Evolutionary conservation across 2,329 filamentous ascomycete species (phyloP).

Genomic region (Penicillium sp.): DNA sequence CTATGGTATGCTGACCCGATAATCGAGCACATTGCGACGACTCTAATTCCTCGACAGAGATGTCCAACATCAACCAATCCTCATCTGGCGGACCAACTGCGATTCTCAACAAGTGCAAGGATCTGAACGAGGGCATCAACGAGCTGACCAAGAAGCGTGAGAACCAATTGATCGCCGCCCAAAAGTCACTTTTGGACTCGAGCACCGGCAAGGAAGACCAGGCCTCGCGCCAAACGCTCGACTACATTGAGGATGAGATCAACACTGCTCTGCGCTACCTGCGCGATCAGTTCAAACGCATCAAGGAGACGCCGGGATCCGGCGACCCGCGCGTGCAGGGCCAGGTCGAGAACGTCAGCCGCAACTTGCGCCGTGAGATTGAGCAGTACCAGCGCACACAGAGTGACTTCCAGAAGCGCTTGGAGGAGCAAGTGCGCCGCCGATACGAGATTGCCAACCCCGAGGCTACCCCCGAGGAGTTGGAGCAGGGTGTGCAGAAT

Average conservation of each 20-base stretch:
- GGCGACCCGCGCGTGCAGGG: slow-evolving; percentile 69
- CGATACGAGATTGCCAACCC: slow-evolving; percentile 89
- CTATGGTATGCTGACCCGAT: slow-evolving; percentile 32
- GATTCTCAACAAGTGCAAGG: slow-evolving; percentile 79
- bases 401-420: slow-evolving; percentile 72
- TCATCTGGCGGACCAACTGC: slow-evolving; percentile 61
- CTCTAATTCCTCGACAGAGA: slow-evolving; percentile 35
- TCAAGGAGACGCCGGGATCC: slow-evolving; percentile 79
- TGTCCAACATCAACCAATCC: slow-evolving; percentile 34
- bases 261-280: slow-evolving; percentile 79
- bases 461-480: slow-evolving; percentile 73
- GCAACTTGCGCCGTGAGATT: slow-evolving; percentile 76
- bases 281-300: slow-evolving; percentile 71
- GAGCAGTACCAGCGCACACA: slow-evolving; percentile 78
- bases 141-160: slow-evolving; percentile 63
- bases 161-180: slow-evolving; percentile 52
- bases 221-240: slow-evolving; percentile 66
- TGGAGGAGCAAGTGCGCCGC: slow-evolving; percentile 78
- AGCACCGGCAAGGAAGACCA: slow-evolving; percentile 67
- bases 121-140: slow-evolving; percentile 74
- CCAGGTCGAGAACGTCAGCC: slow-evolving; percentile 78
- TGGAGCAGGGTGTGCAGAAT: slow-evolving; percentile 73
- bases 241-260: slow-evolving; percentile 71
- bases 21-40: slow-evolving; percentile 11
- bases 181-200: slow-evolving; percentile 71